Base-by-base conservation (phyloP, 164 flowering plant genomes). In the Echeveria elegans region DNA sequence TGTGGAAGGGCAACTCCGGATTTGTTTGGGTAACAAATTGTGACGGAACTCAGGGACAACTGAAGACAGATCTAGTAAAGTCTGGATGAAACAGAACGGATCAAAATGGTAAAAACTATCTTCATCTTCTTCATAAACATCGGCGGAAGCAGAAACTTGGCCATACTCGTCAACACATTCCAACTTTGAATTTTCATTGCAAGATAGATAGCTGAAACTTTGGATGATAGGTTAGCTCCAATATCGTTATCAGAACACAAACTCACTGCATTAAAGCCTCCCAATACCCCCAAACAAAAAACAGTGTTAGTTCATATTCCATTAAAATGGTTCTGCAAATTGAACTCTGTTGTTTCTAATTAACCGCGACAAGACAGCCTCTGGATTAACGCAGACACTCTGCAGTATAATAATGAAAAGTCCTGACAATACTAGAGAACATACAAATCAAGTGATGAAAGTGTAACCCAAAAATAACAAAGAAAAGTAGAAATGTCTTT, bases 1-100 rank as follows among this genome's bases (percentile, higher is more conserved):
- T 32, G 91, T 88, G 23, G 91, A 73, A 59, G 95, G 98, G 74
- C 99, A 90, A 66, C 98, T 92, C 79, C 99, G 88, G 1, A 98
- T 90, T 77, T 92, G 93, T 73, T 88, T 95, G 6, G 99, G 99
- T 24, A 92, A 85, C 65, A 92, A 75, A 75, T 82, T 66, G 31
- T 85, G 92, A 63, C 97, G 89, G 72, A 85, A 92, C 40, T n/a
- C n/a, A n/a, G 79, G 5, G 99, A 95, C 97, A 11, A 92, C 90
- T 19, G 91, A 72, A 37, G 94, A 83, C 69, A 95, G 76, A 5
- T 85, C 88, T 0, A 98, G 99, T 61, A 92, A 82, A 72, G 83
- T 86, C 79, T 85, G 88, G 68, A 95, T 95, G 75, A 95, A 95
- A 29, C 88, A 72, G 71, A 83, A 92, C 21, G 99, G 99, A 75